These are phyloP conservation scores for Penicillium sp. DNA, from an alignment of 2,329 filamentous ascomycete genomes.

Conservation along the genomic window DNA sequence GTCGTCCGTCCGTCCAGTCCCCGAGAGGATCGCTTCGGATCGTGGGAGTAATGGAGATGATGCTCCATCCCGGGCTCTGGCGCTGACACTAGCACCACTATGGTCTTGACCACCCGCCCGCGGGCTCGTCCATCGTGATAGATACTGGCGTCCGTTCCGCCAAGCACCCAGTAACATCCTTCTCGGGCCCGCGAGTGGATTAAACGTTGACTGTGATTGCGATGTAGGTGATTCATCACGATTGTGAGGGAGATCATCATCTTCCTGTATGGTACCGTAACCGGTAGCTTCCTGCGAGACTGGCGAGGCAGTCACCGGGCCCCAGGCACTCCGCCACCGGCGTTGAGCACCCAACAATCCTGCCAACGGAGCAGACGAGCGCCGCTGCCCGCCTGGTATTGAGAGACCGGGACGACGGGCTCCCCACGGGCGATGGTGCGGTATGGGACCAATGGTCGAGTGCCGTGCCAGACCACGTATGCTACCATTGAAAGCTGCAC, in stretches of 20 bases:
- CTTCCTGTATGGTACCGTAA: slow-evolving; percentile 31
- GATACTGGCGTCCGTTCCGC: slow-evolving; percentile 26
- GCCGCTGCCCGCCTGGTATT: slow-evolving; percentile 19
- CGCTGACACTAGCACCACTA: background rate
- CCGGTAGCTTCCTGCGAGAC: slow-evolving; percentile 20
- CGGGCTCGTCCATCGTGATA: slow-evolving; percentile 28
- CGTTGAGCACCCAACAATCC: slow-evolving; percentile 20
- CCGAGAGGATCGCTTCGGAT: slow-evolving; percentile 6
- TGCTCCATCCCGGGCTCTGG: slow-evolving; percentile 1
- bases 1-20: background rate
- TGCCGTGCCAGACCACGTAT: slow-evolving; percentile 24
- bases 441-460: slow-evolving; percentile 23
- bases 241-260: slow-evolving; percentile 8
- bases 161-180: slow-evolving; percentile 28
- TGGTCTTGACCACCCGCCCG: slow-evolving; percentile 17
- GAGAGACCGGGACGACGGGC: slow-evolving; percentile 21
- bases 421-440: slow-evolving; percentile 23
- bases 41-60: slow-evolving; percentile 20
- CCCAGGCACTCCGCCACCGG: slow-evolving; percentile 17
- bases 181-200: slow-evolving; percentile 32
- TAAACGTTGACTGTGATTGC: background rate
- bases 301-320: slow-evolving; percentile 35
- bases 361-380: slow-evolving; percentile 30
- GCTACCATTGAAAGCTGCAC: slow-evolving; percentile 16
- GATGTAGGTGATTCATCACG: slow-evolving; percentile 1